phyloP scores from a whole-genome alignment of 1,284 basidiomycete species.

The Ceratobasidium sp. region DNA sequence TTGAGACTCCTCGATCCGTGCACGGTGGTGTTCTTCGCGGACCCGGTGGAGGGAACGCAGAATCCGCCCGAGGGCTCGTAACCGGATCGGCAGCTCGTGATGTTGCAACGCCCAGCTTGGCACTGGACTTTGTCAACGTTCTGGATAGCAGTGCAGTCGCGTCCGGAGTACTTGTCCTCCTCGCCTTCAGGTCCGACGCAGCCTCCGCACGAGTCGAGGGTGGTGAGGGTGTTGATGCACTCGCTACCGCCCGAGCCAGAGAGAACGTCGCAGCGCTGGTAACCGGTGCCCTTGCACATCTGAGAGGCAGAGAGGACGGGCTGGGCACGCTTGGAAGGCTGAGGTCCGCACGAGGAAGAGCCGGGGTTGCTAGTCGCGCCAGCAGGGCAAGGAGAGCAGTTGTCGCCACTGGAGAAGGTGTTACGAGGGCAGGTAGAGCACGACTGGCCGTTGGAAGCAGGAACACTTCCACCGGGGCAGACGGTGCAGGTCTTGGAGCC shows the following conservation, averaged over 20 bases:
- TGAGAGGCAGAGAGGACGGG: slow-evolving; percentile 1
- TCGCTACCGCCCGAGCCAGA: slow-evolving; percentile 7
- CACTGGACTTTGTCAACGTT: slow-evolving; percentile 29
- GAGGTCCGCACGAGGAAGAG: slow-evolving; percentile 17
- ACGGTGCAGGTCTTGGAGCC: slow-evolving; percentile 5
- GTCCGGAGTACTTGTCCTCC: not conserved
- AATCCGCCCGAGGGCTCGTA: not conserved
- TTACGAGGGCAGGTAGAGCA: slow-evolving; percentile 14
- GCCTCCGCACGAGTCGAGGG: slow-evolving; percentile 29
- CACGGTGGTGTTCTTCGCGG: slow-evolving; percentile 6
- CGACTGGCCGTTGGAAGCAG: not conserved
- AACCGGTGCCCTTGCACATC: not conserved
- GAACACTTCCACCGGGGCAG: slow-evolving; percentile 21
- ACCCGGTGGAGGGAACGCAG: slow-evolving; percentile 1
- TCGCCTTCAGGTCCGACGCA: slow-evolving; percentile 16
- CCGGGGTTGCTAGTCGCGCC: slow-evolving; percentile 26
- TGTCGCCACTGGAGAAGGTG: slow-evolving; percentile 26
- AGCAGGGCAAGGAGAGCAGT: slow-evolving; percentile 23
- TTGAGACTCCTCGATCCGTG: slow-evolving; percentile 2
- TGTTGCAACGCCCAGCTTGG: slow-evolving; percentile 5
- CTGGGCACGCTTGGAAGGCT: slow-evolving; percentile 31
- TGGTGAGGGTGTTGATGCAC: slow-evolving; percentile 17
- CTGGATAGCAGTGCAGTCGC: slow-evolving; percentile 26
- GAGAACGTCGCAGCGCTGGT: slow-evolving; percentile 5
- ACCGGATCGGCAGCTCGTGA: slow-evolving; percentile 18